Evolutionary conservation across 176 grass and related monocot genomes (phyloP), one percentile per base, ranked within the genome.

Genomic region (Avena sativa): DNA sequence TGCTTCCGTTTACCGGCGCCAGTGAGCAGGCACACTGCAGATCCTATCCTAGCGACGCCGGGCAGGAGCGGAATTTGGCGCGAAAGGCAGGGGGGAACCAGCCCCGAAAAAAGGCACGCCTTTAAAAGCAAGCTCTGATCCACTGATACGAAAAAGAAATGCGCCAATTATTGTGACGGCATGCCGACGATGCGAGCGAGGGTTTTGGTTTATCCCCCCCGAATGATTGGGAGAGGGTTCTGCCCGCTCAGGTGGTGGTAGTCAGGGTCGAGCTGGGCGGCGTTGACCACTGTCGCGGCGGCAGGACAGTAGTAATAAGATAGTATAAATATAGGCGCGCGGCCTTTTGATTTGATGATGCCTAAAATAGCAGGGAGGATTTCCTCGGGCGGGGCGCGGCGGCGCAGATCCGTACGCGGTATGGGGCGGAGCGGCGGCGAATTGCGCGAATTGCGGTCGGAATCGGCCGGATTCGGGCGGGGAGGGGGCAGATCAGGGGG

Each of bases 81-180:
- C 84, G 75, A 82, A 60, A 95, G 81, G 65, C 81, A 79, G 79
- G 66, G 40, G 71, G 88, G 89, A 88, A 79, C 34, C 81, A 71
- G 66, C 8, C 81, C 85, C 80, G 38, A 76, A 84, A 91, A 95
- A 84, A 72, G 81, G 63, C 76, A 85, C 56, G 83, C 82, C 90
- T 91, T 91, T 92, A 85, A 88, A 91, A 88, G 78, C 83, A 91
- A 88, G 78, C 83, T 88, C 60, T 4, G 86, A 61, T 38, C 47
- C 47, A 51, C 72, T 78, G 67, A 63, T 68, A 2, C 11, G 58
- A 66, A 61, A 87, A 88, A 89, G 84, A 90, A 83, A 72, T 68
- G 77, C 83, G 83, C 89, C 81, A 93, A 91, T 91, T 91, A 86
- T 74, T 79, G 81, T 48, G 46, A 48, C 46, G 46, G 46, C 46